Base-by-base conservation (phyloP, 306 rosid genomes). In the Ochetophila trinervis region DNA sequence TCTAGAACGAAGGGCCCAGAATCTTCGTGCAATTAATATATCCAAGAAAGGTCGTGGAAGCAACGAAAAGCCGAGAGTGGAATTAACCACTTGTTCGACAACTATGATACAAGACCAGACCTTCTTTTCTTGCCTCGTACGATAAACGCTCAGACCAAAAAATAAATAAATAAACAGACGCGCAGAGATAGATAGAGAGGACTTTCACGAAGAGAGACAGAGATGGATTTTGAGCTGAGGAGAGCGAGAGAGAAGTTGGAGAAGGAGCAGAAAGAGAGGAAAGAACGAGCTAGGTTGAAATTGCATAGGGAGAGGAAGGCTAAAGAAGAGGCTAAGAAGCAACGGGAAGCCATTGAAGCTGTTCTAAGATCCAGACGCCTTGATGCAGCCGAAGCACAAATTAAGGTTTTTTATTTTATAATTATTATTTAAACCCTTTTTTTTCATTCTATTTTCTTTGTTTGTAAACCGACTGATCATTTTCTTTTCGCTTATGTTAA, bases 181-280 rank as follows among this genome's bases (percentile, higher is more conserved):
- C 32, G 4, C 32, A 27, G 32, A 27, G 3, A n/a, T 5, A 49
- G 42, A 49, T 17, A 32, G 42, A 27, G 13, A 16, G 4, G n/a
- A n/a, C n/a, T n/a, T n/a, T n/a, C n/a, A n/a, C n/a, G n/a, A 3
- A 23, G n/a, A 65, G 49, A 58, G 57, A 63, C 30, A 70, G 54
- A 42, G 18, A 92, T 93, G 99, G 97, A 90, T 86, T 93, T 86
- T 56, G 99, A 93, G 77, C 82, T 93, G 53, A 67, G 96, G 62
- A 81, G 89, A 72, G 96, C 99, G 68, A 81, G 96, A 69, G 99
- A 93, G 88, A 93, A 88, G 82, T 80, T 93, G 60, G 91, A 79
- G 60, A 93, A 80, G 70, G 99, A 93, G 79, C 99, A 93, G 80
- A 87, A 64, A 62, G 96, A 84, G 84, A 58, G 86, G 74, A 84